Conservation (phyloP, 78 protist species). For the Diacronema lutheri region DNA sequence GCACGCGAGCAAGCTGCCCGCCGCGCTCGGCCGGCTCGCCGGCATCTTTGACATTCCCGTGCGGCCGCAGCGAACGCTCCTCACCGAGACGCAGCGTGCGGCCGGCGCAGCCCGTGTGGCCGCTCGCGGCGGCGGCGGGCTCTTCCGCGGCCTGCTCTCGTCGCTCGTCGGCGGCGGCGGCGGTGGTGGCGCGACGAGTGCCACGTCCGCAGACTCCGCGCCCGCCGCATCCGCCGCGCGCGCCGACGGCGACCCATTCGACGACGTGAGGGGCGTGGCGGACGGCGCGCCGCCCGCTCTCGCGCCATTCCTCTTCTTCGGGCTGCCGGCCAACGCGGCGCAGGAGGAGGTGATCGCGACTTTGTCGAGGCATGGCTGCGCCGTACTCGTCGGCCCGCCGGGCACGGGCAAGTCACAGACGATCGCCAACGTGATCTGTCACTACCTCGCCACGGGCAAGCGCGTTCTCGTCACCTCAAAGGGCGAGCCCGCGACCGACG, state of each 20-base stretch:
- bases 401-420: conserved; percentile 20
- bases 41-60: background rate
- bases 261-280: too few relatives aligned
- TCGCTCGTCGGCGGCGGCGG: too few relatives aligned
- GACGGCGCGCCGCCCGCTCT: too few relatives aligned
- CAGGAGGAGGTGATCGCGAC: background rate
- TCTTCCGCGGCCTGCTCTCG: too few relatives aligned
- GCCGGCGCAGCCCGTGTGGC: background rate
- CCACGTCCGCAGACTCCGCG: background rate
- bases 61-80: background rate
- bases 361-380: background rate
- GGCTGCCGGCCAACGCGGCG: conserved; percentile 12
- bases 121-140: background rate
- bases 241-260: background rate
- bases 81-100: background rate
- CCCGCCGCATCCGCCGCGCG: background rate
- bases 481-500: conserved; percentile 20
- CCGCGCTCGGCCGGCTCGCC: conserved; percentile 4
- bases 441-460: conserved; percentile 15
- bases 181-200: too few relatives aligned
- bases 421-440: conserved; percentile 19
- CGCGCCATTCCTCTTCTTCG: background rate
- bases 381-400: conserved; percentile 11
- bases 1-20: background rate
- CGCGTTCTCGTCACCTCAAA: conserved; percentile 20